phyloP scores from a whole-genome alignment of 768 basidiomycete genomes.

The Russula vinacea region DNA sequence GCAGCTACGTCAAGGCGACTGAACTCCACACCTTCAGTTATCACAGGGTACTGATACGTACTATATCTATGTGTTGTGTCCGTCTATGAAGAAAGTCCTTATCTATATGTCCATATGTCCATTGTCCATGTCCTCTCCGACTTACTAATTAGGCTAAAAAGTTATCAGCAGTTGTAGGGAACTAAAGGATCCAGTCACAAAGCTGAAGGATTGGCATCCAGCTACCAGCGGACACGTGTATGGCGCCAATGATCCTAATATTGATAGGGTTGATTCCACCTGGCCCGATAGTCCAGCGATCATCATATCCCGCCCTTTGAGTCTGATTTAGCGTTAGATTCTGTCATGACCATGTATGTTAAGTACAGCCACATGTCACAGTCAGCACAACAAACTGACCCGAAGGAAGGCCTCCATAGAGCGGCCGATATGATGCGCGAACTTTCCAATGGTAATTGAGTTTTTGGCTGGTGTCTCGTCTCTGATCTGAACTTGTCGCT shows the following conservation, averaged over 20 bases:
- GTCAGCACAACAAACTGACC: constrained; percentile 3
- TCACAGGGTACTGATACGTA: too few relatives aligned
- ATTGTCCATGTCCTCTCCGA: background rate
- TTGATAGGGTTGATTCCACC: background rate
- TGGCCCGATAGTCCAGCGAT: constrained; percentile 13
- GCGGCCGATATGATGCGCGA: constrained; percentile 21
- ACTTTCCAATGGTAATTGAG: constrained; percentile 17
- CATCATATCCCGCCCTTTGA: background rate
- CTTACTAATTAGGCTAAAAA: background rate
- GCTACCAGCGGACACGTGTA: constrained; percentile 23
- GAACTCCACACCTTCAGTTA: background rate
- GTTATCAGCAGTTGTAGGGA: background rate
- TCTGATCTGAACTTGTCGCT: constrained; percentile 21
- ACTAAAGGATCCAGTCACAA: constrained; percentile 2
- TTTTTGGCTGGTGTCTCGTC: background rate
- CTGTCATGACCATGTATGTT: background rate
- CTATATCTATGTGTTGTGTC: too few relatives aligned
- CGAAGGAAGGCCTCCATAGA: constrained; percentile 18
- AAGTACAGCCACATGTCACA: background rate
- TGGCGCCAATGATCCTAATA: constrained; percentile 21
- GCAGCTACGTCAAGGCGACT: too few relatives aligned
- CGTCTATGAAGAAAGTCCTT: too few relatives aligned
- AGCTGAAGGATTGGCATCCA: constrained; percentile 29
- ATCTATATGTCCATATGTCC: background rate
- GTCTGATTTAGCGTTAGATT: background rate